A percentile compares a stretch with the other conserved stretches of the same genome.
Conservation (phyloP, 805 yeast species). For the Wickerhamiella azymoides region DNA sequence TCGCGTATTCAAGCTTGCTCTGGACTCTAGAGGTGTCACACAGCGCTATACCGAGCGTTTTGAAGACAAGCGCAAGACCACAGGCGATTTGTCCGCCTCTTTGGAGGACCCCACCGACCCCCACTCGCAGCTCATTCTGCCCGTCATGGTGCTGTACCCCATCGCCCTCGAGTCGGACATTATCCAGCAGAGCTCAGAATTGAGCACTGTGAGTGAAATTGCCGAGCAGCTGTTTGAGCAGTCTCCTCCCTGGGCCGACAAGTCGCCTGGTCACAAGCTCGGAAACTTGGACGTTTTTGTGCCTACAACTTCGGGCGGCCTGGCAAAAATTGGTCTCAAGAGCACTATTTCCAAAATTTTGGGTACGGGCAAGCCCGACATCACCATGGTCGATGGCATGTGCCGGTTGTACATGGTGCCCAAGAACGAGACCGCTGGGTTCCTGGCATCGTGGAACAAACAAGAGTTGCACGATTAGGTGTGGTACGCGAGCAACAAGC, state of each 20-base stretch:
- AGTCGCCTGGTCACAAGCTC: conserved; percentile 43
- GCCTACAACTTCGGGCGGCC: conserved; percentile 75
- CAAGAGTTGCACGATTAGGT: background rate
- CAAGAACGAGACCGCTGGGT: conserved; percentile 43
- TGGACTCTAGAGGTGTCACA: conserved; percentile 38
- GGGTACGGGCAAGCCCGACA: conserved; percentile 43
- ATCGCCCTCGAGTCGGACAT: conserved; percentile 73
- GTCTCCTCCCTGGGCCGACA: conserved; percentile 49
- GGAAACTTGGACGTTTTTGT: conserved; percentile 56
- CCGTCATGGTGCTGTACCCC: conserved; percentile 72
- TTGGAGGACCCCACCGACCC: conserved; percentile 25
- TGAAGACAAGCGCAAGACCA: conserved; percentile 25
- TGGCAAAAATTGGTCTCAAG: conserved; percentile 73
- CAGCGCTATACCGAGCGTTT: conserved; percentile 29
- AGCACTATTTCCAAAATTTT: conserved; percentile 51
- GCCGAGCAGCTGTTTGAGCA: conserved; percentile 47
- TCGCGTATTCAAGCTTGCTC: conserved; percentile 36
- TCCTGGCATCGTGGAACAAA: conserved; percentile 21
- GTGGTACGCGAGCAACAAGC: no score
- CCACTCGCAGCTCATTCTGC: conserved; percentile 65
- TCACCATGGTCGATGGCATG: conserved; percentile 66
- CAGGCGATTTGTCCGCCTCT: conserved; percentile 26
- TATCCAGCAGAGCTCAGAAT: conserved; percentile 60
- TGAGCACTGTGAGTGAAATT: conserved; percentile 49
- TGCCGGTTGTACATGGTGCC: conserved; percentile 71